Conservation (phyloP, 306 rosid species). For the Mimosa pudica region DNA sequence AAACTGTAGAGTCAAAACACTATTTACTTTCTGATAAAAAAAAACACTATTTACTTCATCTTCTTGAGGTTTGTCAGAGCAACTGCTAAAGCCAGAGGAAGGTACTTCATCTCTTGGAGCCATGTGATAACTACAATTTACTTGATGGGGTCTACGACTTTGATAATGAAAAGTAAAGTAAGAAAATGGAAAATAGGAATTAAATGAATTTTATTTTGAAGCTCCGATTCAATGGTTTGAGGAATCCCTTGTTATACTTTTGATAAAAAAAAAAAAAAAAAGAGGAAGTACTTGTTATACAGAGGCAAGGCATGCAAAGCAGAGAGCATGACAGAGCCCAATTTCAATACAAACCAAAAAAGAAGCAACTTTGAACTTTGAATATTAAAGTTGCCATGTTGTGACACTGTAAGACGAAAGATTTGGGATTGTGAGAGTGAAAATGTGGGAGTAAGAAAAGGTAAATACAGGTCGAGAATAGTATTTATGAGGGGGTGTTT, state of each 20-base stretch:
- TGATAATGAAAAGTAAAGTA: background rate
- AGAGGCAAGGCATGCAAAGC: background rate
- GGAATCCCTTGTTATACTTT: too few relatives aligned
- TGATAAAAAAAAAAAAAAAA: too few relatives aligned
- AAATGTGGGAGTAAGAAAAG: background rate
- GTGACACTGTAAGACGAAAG: background rate
- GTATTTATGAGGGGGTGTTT: background rate
- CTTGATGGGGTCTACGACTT: background rate
- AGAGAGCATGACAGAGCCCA: slow-evolving; percentile 5
- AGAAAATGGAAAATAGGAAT: slow-evolving; percentile 8
- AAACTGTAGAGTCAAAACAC: slow-evolving; percentile 1
- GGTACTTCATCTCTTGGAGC: background rate
- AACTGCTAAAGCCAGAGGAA: background rate
- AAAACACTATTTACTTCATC: too few relatives aligned
- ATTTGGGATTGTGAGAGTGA: background rate
- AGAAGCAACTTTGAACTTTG: background rate
- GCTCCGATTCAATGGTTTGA: background rate
- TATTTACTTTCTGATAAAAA: too few relatives aligned
- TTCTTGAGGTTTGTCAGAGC: background rate
- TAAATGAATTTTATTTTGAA: slow-evolving; percentile 12
- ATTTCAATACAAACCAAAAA: slow-evolving; percentile 11
- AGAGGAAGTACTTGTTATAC: background rate
- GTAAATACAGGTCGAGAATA: background rate
- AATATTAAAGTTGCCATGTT: background rate
- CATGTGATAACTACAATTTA: slow-evolving; percentile 44